Percentiles rank a stretch among this genome's conserved stretches.
phyloP scores from a whole-genome alignment of 176 grass and related monocot species.

The Poa pratensis region DNA sequence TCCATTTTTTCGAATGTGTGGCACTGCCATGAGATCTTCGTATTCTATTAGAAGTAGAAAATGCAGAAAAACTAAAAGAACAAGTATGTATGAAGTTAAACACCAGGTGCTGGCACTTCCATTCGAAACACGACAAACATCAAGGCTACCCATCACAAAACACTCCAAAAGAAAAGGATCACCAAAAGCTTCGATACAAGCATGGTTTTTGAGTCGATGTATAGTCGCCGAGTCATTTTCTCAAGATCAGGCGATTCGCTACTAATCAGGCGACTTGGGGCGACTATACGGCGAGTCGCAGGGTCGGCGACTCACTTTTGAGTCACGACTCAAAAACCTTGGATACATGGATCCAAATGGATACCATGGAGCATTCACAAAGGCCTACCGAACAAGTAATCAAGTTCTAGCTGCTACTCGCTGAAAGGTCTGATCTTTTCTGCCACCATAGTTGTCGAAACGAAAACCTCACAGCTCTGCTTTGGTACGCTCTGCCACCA shows the following conservation, averaged over 20 bases:
- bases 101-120: neutral
- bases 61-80: neutral
- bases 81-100: neutral
- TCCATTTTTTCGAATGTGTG: neutral
- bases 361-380: neutral
- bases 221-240: too few species aligned
- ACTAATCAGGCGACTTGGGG: too few species aligned
- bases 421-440: conserved; percentile 14
- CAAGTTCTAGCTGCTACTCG: conserved; percentile 12
- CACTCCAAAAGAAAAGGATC: neutral
- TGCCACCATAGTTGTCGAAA: neutral
- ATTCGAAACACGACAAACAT: neutral
- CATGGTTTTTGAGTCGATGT: too few species aligned
- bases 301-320: too few species aligned
- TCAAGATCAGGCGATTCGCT: too few species aligned
- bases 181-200: neutral
- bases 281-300: too few species aligned
- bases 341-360: neutral
- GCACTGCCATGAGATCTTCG: neutral
- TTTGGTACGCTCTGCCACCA: neutral
- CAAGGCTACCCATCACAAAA: neutral
- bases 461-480: conserved; percentile 14
- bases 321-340: too few species aligned
- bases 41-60: conserved; percentile 6
- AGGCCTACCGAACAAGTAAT: neutral